Percentiles rank a stretch among this genome's conserved stretches.
These are phyloP conservation scores for Russula abietina DNA, from an alignment of 768 basidiomycete genomes.

Conservation along the genomic window DNA sequence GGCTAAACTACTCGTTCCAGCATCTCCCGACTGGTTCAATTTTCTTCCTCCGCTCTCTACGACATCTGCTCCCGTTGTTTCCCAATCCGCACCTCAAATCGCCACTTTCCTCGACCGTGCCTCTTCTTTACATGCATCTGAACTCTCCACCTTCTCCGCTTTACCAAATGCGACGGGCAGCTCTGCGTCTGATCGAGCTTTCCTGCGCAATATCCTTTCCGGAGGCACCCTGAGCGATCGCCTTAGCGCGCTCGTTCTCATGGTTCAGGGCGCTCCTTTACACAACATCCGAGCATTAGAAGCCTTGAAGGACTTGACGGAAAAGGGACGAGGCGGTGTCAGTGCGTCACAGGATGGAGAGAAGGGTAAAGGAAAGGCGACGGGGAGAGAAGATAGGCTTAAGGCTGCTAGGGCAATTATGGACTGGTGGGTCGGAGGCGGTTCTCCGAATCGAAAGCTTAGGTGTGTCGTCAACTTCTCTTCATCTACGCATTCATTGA, in stretches of 20 bases:
- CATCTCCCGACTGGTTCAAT: slow-evolving; percentile 51
- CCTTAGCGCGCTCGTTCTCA: slow-evolving; percentile 39
- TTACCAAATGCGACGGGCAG: slow-evolving; percentile 38
- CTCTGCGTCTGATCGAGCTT: slow-evolving; percentile 9
- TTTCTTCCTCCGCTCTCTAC: slow-evolving; percentile 39
- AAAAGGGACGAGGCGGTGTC: slow-evolving; percentile 72
- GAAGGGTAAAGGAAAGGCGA: slow-evolving; percentile 7
- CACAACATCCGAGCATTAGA: slow-evolving; percentile 82
- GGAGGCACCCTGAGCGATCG: slow-evolving; percentile 36
- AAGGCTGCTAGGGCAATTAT: slow-evolving; percentile 87
- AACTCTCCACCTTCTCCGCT: slow-evolving; percentile 46
- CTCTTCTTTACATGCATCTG: slow-evolving; percentile 40
- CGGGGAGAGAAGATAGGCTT: slow-evolving; percentile 82
- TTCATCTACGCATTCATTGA: background rate
- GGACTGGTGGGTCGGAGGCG: slow-evolving; percentile 97
- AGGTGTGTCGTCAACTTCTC: slow-evolving; percentile 47
- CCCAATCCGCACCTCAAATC: slow-evolving; percentile 42
- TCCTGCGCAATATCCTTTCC: slow-evolving; percentile 13
- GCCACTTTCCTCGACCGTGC: slow-evolving; percentile 43
- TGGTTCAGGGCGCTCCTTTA: slow-evolving; percentile 52
- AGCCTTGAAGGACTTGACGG: slow-evolving; percentile 66
- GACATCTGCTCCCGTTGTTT: slow-evolving; percentile 28
- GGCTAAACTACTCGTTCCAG: slow-evolving; percentile 30
- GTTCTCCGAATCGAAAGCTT: slow-evolving; percentile 81
- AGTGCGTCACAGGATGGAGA: slow-evolving; percentile 9